Conservation (phyloP, 495 filamentous ascomycete genomes). For the Ascodesmis nigricans region DNA sequence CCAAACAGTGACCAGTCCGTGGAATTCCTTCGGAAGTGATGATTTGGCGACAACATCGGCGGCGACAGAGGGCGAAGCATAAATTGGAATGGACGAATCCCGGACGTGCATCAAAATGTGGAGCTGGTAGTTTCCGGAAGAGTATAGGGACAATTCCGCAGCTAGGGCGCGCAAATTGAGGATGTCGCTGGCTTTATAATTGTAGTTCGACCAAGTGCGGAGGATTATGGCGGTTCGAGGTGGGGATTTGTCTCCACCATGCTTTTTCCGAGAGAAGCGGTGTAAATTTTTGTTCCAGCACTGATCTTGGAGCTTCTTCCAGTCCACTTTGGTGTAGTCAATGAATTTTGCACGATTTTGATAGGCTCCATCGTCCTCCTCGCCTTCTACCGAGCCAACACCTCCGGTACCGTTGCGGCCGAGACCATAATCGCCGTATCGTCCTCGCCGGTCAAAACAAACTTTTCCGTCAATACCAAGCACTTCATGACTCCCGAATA, state of each 20-base stretch:
- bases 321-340: conserved; percentile 47
- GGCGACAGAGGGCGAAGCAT: conserved; percentile 32
- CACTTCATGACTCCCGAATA: conserved; percentile 61
- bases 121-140: conserved; percentile 57
- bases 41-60: conserved; percentile 36
- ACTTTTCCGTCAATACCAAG: conserved; percentile 65
- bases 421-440: conserved; percentile 70
- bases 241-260: conserved; percentile 5
- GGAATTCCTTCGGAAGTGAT: conserved; percentile 65
- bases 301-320: conserved; percentile 43
- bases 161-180: conserved; percentile 51
- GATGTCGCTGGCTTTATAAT: conserved; percentile 48
- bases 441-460: conserved; percentile 83
- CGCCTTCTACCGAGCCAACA: conserved; percentile 53
- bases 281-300: conserved; percentile 41
- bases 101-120: conserved; percentile 56
- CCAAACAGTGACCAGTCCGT: conserved; percentile 74
- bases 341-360: conserved; percentile 21
- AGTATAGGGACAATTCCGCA: conserved; percentile 45
- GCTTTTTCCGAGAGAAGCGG: conserved; percentile 26
- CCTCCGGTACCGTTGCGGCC: conserved; percentile 59
- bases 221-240: conserved; percentile 47
- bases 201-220: conserved; percentile 42
- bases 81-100: conserved; percentile 34
- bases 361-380: conserved; percentile 45